Percentiles rank a stretch among this genome's conserved stretches.
phyloP scores from a whole-genome alignment of 352 stramenopile genomes.

The Phytopythium litorale region DNA sequence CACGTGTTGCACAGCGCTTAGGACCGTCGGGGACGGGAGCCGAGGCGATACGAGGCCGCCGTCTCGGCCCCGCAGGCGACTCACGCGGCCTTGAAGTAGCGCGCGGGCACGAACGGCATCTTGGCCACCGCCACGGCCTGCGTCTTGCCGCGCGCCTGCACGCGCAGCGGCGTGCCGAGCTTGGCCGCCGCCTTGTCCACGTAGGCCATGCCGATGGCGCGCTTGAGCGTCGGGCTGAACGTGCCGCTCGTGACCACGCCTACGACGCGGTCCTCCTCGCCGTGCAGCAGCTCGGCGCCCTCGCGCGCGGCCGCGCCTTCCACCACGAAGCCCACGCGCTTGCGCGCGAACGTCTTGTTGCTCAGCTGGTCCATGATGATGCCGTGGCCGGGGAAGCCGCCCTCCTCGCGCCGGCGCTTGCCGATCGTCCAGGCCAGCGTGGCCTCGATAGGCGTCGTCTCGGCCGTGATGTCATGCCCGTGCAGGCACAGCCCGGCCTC shows the following conservation, averaged over 20 bases:
- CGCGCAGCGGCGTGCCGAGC: slow-evolving; percentile 90
- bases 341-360: slow-evolving; percentile 91
- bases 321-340: slow-evolving; percentile 95
- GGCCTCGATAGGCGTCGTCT: slow-evolving; percentile 94
- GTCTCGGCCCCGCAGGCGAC: background rate
- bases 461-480: slow-evolving; percentile 96
- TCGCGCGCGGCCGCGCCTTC: slow-evolving; percentile 94
- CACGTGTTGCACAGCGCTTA: background rate
- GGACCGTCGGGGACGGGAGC: too few species aligned
- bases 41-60: too few species aligned
- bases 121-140: slow-evolving; percentile 92
- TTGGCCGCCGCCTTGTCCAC: slow-evolving; percentile 91
- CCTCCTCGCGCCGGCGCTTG: slow-evolving; percentile 80
- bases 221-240: slow-evolving; percentile 95
- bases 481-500: slow-evolving; percentile 99
- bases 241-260: slow-evolving; percentile 96
- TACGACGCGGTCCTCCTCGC: slow-evolving; percentile 63
- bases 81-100: slow-evolving; percentile 94
- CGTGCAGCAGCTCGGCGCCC: slow-evolving; percentile 92
- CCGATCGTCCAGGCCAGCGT: slow-evolving; percentile 93
- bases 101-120: slow-evolving; percentile 97
- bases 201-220: slow-evolving; percentile 98
- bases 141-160: slow-evolving; percentile 96
- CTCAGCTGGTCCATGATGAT: slow-evolving; percentile 94
- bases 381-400: slow-evolving; percentile 94